Base-by-base conservation (phyloP, 2,329 filamentous ascomycete genomes). In the Ophiosphaerella herpotricha region DNA sequence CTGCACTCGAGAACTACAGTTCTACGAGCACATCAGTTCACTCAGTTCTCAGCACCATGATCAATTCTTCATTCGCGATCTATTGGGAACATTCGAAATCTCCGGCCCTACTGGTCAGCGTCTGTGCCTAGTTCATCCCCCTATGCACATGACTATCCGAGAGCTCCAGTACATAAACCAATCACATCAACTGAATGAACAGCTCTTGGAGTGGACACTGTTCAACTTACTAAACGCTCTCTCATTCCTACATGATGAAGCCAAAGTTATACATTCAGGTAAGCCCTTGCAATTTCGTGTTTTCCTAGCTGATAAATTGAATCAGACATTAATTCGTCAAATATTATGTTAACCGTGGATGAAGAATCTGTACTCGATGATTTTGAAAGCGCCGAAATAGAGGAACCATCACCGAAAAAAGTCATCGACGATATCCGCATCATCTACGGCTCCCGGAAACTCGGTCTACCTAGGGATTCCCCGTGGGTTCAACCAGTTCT, bases 211-310 rank as follows among this genome's bases (percentile, higher is more conserved):
- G n/a, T n/a, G n/a, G n/a, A n/a, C 67, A 77, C 48, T 63, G 62
- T 44, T 66, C 67, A 50, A 49, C 5, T 74, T 74, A 76, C 37
- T 64, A 43, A 68, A 71, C 32, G 76, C 75, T n/a, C 72, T 79
- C 5, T 75, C 78, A 41, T 64, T 64, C 45, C 57, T 80, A 38
- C 77, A 80, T 54, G 70, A 69, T 4, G 71, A 78, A 51, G 76
- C 75, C 63, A 73, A 73, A 33, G 66, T 80, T 47, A 71, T 78
- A 33, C 77, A 80, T 56, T 78, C 75, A 48, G 75, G 75, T 77
- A 67, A 37, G 49, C 18, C 18, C 18, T 4, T 5, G 46, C 61
- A 59, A 47, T 33, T 43, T 52, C 40, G 39, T 54, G 39, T 31
- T 49, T 47, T 37, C 37, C 45, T 18, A 52, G 52, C 58, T n/a